A percentile compares a stretch with the other conserved stretches of the same genome.
phyloP scores from a whole-genome alignment of 169 alveolate species.

The Plasmodium billcollinsi region DNA sequence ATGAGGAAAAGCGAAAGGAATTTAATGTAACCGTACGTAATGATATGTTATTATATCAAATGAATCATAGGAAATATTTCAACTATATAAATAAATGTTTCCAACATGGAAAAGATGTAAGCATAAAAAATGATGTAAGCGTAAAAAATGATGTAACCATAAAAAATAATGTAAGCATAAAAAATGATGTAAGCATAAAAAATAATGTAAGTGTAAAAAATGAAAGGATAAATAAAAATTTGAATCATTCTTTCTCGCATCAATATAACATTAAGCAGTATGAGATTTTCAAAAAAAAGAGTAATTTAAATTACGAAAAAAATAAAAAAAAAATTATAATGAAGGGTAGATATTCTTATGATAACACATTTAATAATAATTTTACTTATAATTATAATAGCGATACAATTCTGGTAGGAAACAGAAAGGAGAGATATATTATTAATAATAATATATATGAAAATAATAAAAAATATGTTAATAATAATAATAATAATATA shows the following conservation, averaged over 20 bases:
- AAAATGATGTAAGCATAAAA: no score
- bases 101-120: background rate
- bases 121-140: background rate
- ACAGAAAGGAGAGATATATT: background rate
- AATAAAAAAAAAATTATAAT: no score
- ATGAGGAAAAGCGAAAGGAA: background rate
- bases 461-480: no score
- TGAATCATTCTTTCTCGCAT: no score
- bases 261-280: no score
- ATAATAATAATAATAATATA: no score
- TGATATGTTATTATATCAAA: background rate
- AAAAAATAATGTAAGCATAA: no score
- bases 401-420: background rate
- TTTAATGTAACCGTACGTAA: background rate
- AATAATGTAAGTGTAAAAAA: background rate
- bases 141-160: no score
- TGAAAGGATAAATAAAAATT: background rate
- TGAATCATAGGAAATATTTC: background rate
- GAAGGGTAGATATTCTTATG: no score
- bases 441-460: background rate
- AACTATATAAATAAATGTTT: slow-evolving; percentile 3
- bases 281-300: no score
- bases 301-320: no score
- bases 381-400: background rate
- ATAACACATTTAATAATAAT: no score